Evolutionary conservation across 177 flowering plant genomes (phyloP), one percentile per base, ranked within the genome.

Genomic region (Tripterygium wilfordii): DNA sequence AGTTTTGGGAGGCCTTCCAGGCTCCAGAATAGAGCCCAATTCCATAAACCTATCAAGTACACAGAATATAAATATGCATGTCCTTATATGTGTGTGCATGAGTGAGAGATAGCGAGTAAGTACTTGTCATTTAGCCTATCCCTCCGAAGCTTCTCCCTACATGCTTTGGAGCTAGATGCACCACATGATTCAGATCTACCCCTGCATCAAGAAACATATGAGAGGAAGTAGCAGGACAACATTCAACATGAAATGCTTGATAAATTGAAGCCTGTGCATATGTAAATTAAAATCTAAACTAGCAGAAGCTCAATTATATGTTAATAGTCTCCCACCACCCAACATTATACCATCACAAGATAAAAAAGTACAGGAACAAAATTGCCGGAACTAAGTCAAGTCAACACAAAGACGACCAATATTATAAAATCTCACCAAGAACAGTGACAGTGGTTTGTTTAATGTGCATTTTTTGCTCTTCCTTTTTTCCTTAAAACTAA

Each of bases 1-100:
- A 33, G 78, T 68, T 61, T 84, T 90, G 13, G 91, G 89, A 44
- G 83, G 79, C 64, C 75, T 79, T 60, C 87, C 96, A 54, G 96
- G 91, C 52, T 87, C 96, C 49, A 90, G 61, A 33, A 87, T 62
- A 35, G 91, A 60, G 41, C 77, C 83, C 65, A 90, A 64, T 56
- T 89, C 97, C 63, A 86, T 7, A 57, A 89, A 89, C 79, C 95
- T 86, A 52, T 23, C 39, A 12, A 56, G 29, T 50, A 62, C 24
- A 28, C 17, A 37, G 56, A 57, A 27, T 38, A 35, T 23, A 23
- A 9, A 42, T 13, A 24, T 18, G 27, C 18, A 22, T 8, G 22
- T n/a, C n/a, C n/a, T n/a, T 21, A 10, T 3, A 52, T 27, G 4
- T 35, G 38, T 13, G 15, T 35, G 38, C 38, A 35, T 15, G 25